Evolutionary conservation across 441 rosid genomes (phyloP).

Genomic region (Aquilaria agallochum): DNA sequence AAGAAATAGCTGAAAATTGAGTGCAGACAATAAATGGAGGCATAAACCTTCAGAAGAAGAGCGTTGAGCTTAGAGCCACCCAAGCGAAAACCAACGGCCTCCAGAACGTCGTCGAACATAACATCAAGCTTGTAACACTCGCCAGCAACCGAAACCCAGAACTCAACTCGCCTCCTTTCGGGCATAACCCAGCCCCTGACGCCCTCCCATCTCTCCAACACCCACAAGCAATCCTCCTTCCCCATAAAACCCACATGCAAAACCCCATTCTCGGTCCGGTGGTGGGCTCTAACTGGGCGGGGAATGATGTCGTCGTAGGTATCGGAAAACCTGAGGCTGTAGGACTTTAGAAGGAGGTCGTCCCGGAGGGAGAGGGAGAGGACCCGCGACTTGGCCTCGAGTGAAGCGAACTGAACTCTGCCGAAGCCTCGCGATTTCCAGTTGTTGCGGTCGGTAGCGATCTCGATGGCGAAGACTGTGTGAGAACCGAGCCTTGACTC

Average conservation of each 20-base stretch:
- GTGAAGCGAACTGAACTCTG: slow-evolving; percentile 69
- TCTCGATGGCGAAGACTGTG: slow-evolving; percentile 76
- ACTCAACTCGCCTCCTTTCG: slow-evolving; percentile 64
- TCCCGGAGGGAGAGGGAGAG: slow-evolving; percentile 34
- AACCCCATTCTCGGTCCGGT: slow-evolving; percentile 39
- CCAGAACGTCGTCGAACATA: slow-evolving; percentile 67
- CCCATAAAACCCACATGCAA: slow-evolving; percentile 57
- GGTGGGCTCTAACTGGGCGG: slow-evolving; percentile 41
- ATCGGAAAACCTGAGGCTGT: slow-evolving; percentile 42
- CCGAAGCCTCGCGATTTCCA: slow-evolving; percentile 87
- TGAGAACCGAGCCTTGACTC: slow-evolving; percentile 59
- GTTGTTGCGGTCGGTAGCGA: slow-evolving; percentile 50
- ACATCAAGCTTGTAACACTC: slow-evolving; percentile 67
- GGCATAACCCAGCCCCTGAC: slow-evolving; percentile 88
- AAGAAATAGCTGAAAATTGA: neutral
- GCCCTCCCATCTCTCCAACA: slow-evolving; percentile 57
- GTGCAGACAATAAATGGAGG: neutral
- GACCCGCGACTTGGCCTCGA: slow-evolving; percentile 42
- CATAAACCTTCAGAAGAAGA: slow-evolving; percentile 55
- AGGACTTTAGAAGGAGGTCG: slow-evolving; percentile 49
- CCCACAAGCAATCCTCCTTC: slow-evolving; percentile 30
- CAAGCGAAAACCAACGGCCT: slow-evolving; percentile 46
- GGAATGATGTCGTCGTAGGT: slow-evolving; percentile 69
- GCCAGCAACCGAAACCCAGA: slow-evolving; percentile 50
- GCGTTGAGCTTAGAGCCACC: slow-evolving; percentile 38